A percentile compares a stretch with the other conserved stretches of the same genome.
Conservation (phyloP, 1,284 basidiomycete genomes). For the Trametes versicolor region DNA sequence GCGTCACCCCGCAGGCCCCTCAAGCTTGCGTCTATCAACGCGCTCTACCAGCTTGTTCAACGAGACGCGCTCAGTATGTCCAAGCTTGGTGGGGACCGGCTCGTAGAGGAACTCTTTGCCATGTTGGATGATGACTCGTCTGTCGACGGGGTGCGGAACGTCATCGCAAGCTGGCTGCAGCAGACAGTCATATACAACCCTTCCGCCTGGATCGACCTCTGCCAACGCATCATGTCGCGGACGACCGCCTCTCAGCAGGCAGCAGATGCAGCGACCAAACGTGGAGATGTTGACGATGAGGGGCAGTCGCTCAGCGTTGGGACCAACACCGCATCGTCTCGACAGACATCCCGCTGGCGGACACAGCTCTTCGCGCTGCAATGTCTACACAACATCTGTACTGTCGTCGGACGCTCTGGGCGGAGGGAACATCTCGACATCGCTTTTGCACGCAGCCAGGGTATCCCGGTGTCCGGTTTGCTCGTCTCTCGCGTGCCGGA, state of each 20-base stretch:
- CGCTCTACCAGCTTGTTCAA: slow-evolving; percentile 97
- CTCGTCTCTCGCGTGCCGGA: slow-evolving; percentile 89
- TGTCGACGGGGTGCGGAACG: slow-evolving; percentile 93
- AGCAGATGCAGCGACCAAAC: slow-evolving; percentile 63
- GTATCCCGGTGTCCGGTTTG: slow-evolving; percentile 54
- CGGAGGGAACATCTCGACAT: slow-evolving; percentile 86
- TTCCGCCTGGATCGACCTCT: slow-evolving; percentile 97
- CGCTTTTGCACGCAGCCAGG: slow-evolving; percentile 57
- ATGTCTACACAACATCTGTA: slow-evolving; percentile 92
- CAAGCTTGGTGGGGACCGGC: slow-evolving; percentile 90
- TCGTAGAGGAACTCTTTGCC: slow-evolving; percentile 95
- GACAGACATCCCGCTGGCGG: slow-evolving; percentile 88
- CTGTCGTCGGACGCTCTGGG: slow-evolving; percentile 77
- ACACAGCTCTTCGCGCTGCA: slow-evolving; percentile 96
- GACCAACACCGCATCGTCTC: slow-evolving; percentile 50
- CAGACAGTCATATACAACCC: slow-evolving; percentile 95
- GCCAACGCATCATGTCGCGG: slow-evolving; percentile 94
- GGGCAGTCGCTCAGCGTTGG: slow-evolving; percentile 86
- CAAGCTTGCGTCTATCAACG: slow-evolving; percentile 95
- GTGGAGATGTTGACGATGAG: slow-evolving; percentile 84
- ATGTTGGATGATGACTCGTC: slow-evolving; percentile 95
- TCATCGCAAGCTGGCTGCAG: slow-evolving; percentile 95
- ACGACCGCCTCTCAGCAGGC: slow-evolving; percentile 85
- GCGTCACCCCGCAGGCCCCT: slow-evolving; percentile 84
- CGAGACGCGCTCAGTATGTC: slow-evolving; percentile 94